phyloP scores from a whole-genome alignment of 2,329 filamentous ascomycete species.

The Fusarium cicatricum region DNA sequence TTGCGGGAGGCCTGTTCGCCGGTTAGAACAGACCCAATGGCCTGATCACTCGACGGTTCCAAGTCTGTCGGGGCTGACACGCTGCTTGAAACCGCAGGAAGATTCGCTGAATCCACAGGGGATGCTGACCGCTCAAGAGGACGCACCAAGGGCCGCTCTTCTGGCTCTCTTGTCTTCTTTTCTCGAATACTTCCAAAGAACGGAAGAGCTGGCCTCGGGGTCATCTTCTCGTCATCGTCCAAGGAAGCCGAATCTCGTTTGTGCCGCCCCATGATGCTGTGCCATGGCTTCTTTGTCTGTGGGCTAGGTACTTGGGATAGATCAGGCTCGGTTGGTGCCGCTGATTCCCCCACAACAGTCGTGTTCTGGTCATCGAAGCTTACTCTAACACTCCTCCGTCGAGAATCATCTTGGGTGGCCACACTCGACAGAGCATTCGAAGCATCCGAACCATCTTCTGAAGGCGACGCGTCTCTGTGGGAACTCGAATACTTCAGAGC shows the following conservation, averaged over 20 bases:
- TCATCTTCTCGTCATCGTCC: constrained; percentile 75
- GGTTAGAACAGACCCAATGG: constrained; percentile 62
- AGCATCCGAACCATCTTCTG: constrained; percentile 57
- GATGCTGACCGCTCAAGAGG: constrained; percentile 53
- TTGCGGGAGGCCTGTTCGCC: constrained; percentile 63
- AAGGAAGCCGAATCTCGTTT: constrained; percentile 57
- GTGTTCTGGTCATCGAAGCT: constrained; percentile 80
- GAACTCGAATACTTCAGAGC: constrained; percentile 72
- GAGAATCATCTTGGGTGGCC: constrained; percentile 51
- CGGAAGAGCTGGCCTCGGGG: constrained; percentile 76
- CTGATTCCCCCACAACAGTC: constrained; percentile 60
- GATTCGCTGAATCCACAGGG: constrained; percentile 12
- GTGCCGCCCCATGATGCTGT: constrained; percentile 55
- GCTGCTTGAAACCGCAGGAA: constrained; percentile 43
- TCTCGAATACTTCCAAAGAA: constrained; percentile 78
- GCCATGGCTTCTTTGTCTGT: constrained; percentile 59
- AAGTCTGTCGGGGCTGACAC: constrained; percentile 33
- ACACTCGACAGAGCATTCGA: constrained; percentile 44
- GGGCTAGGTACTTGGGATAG: constrained; percentile 49
- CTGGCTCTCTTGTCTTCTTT: constrained; percentile 61
- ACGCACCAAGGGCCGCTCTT: constrained; percentile 67
- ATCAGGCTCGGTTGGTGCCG: constrained; percentile 48
- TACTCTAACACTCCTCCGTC: constrained; percentile 74
- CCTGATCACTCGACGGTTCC: constrained; percentile 68
- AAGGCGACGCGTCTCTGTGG: constrained; percentile 60